Evolutionary conservation across 306 rosid species (phyloP).

Genomic region (Argentina anserina): DNA sequence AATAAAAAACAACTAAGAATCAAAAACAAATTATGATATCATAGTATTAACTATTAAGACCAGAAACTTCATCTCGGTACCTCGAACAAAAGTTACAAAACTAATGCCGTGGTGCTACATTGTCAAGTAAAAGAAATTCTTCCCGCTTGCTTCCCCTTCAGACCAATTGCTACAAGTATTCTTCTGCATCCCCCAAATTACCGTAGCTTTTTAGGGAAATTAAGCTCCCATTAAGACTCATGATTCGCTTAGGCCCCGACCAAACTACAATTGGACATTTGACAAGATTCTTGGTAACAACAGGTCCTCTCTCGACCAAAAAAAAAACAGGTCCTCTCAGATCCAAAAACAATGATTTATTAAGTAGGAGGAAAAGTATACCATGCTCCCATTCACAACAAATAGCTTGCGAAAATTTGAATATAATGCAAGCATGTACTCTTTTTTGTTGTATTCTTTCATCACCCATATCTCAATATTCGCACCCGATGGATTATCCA

Average conservation of each 20-base stretch:
- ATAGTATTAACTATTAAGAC: too few relatives aligned
- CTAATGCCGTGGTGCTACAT: neutral
- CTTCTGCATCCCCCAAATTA: neutral
- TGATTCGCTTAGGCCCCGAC: neutral
- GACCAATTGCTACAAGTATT: neutral
- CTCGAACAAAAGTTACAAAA: neutral
- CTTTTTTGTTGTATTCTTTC: neutral
- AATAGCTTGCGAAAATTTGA: neutral
- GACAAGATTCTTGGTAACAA: neutral
- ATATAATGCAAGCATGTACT: neutral
- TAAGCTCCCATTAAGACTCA: neutral
- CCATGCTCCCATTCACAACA: slow-evolving; percentile 4
- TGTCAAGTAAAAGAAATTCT: neutral
- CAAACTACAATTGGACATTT: neutral
- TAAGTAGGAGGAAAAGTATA: neutral
- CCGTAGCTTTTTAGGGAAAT: neutral
- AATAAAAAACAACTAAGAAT: too few relatives aligned
- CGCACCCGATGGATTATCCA: neutral
- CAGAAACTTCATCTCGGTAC: too few relatives aligned
- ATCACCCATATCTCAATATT: neutral
- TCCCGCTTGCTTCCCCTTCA: neutral
- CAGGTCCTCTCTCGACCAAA: too few relatives aligned
- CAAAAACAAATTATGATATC: too few relatives aligned
- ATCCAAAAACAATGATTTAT: neutral
- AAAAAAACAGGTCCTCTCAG: neutral